These are phyloP conservation scores for Trichoderma pleuroti DNA, from an alignment of 2,329 filamentous ascomycete genomes.

Conservation along the genomic window DNA sequence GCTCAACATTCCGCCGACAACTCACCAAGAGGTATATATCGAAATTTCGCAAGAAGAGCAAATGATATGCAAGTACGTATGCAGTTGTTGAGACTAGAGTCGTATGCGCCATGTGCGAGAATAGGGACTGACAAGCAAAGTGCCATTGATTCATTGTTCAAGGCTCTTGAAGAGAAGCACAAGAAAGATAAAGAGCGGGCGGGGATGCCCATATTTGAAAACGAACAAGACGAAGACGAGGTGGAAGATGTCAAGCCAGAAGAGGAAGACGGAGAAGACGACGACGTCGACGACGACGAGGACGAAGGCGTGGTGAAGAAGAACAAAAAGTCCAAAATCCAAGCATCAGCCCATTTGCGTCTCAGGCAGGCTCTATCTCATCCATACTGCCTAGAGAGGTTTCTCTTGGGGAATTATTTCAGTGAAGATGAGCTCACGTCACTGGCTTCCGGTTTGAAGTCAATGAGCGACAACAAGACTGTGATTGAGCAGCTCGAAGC, in stretches of 20 bases:
- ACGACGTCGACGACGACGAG: not conserved
- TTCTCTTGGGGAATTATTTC: conserved; percentile 18
- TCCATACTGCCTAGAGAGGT: conserved; percentile 28
- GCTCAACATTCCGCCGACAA: conserved; percentile 24
- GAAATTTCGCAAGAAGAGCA: conserved; percentile 28
- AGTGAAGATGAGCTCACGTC: not conserved
- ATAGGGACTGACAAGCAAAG: not conserved
- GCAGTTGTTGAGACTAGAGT: not conserved
- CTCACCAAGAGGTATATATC: conserved; percentile 25
- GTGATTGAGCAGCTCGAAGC: conserved; percentile 10
- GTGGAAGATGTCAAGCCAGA: not conserved
- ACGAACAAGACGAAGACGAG: not conserved
- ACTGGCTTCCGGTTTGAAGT: not conserved
- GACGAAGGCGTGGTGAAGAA: too few species aligned
- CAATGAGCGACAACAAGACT: not conserved
- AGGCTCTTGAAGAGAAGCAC: not conserved
- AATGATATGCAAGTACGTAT: conserved; percentile 28
- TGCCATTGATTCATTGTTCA: not conserved
- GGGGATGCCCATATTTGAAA: conserved; percentile 9
- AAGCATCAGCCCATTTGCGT: not conserved
- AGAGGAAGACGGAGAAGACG: not conserved
- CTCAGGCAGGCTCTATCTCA: conserved; percentile 29
- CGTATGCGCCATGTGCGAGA: too few species aligned
- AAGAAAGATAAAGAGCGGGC: conserved; percentile 19
- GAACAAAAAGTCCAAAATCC: not conserved